Evolutionary conservation across 345 rosid species (phyloP).

Genomic region (Limnanthes douglasii): DNA sequence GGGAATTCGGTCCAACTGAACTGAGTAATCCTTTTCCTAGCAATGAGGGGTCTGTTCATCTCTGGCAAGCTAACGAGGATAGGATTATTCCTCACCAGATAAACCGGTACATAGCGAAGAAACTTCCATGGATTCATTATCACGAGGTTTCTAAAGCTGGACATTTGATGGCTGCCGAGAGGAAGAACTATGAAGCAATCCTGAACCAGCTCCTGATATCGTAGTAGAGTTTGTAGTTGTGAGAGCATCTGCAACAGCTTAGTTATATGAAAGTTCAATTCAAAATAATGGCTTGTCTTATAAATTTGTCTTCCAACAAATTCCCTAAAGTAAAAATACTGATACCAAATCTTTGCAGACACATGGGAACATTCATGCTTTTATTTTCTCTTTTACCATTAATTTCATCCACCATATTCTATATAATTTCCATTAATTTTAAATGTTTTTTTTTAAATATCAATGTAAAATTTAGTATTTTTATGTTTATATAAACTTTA

Average conservation of each 20-base stretch:
- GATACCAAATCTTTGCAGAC: neutral
- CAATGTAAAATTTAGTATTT: no score
- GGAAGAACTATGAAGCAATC: conserved; percentile 21
- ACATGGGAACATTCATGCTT: no score
- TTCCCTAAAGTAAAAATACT: neutral
- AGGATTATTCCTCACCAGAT: conserved; percentile 17
- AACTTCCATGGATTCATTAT: conserved; percentile 29
- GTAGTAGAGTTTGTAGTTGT: conserved; percentile 8
- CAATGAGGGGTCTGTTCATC: conserved; percentile 20
- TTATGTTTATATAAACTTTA: no score
- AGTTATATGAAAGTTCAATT: neutral
- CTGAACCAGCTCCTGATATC: conserved; percentile 21
- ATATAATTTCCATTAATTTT: no score
- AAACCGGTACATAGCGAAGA: conserved; percentile 16
- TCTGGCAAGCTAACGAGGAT: conserved; percentile 43
- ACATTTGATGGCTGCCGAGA: conserved; percentile 21
- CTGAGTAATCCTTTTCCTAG: conserved; percentile 31
- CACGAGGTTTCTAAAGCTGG: conserved; percentile 24
- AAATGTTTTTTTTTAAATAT: neutral
- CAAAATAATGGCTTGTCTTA: neutral
- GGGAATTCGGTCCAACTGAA: conserved; percentile 48
- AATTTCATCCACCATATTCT: neutral
- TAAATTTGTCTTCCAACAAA: neutral
- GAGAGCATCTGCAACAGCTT: no score
- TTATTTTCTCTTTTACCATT: neutral